phyloP scores from a whole-genome alignment of 2,329 filamentous ascomycete species.

The Alternaria solani region DNA sequence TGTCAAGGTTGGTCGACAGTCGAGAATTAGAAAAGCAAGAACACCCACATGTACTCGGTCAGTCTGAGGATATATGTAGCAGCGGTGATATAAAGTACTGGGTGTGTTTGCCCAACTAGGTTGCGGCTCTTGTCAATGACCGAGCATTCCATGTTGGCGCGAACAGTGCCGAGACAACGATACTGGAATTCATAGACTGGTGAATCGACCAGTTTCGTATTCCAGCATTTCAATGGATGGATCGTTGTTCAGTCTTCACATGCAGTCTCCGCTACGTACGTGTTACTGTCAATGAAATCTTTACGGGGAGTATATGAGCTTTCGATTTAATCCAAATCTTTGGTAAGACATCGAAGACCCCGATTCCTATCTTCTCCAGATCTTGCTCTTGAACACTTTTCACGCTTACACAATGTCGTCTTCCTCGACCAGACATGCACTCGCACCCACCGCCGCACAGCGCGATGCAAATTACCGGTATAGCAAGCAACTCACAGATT shows the following conservation, averaged over 20 bases:
- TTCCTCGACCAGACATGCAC: background rate
- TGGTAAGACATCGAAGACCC: background rate
- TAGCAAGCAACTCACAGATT: background rate
- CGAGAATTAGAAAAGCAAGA: background rate
- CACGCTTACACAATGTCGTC: background rate
- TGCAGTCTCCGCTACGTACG: background rate
- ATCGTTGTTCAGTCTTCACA: background rate
- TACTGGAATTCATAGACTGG: background rate
- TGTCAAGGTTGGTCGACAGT: background rate
- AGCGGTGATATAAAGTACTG: background rate
- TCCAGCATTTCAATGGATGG: background rate
- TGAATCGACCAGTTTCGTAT: background rate
- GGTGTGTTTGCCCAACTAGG: background rate
- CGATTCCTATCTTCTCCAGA: background rate
- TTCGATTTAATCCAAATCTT: background rate
- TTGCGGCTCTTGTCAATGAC: background rate
- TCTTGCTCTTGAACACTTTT: background rate
- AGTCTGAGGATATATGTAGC: background rate
- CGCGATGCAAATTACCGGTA: background rate
- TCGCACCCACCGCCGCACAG: background rate
- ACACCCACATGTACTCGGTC: background rate
- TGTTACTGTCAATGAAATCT: background rate
- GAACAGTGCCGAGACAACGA: background rate
- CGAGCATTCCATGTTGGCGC: background rate
- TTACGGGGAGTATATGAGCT: background rate